These are phyloP conservation scores for Mrakia frigida DNA, from an alignment of 768 basidiomycete genomes.

Conservation along the genomic window DNA sequence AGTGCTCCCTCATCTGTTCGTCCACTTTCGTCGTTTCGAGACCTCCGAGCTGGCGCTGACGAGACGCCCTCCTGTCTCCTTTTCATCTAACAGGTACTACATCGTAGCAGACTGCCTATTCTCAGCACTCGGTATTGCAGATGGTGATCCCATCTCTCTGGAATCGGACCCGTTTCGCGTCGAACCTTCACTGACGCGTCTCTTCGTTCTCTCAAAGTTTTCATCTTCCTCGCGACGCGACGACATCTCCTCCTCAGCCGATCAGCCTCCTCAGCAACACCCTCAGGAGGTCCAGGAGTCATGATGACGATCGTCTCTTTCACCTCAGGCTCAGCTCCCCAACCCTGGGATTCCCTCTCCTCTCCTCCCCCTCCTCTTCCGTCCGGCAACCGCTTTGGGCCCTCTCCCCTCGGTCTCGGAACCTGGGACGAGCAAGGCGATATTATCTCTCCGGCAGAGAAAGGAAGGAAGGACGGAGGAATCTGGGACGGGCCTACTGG, in stretches of 20 bases:
- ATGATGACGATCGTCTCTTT: slow-evolving; percentile 1
- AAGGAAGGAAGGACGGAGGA: neutral
- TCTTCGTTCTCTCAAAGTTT: neutral
- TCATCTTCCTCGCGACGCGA: neutral
- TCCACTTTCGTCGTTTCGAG: neutral
- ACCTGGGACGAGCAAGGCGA: neutral
- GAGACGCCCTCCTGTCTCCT: neutral
- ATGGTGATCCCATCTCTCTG: neutral
- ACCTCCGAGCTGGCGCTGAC: too few relatives aligned
- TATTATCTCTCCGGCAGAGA: neutral
- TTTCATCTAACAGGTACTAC: neutral
- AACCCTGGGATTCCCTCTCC: neutral
- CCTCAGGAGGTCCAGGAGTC: neutral
- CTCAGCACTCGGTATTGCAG: neutral
- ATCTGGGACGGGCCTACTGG: neutral
- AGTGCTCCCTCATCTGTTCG: neutral
- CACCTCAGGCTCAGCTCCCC: neutral
- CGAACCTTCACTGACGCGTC: neutral
- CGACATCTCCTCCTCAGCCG: neutral
- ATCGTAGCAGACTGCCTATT: neutral
- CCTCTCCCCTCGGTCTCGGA: too few relatives aligned
- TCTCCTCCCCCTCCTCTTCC: neutral
- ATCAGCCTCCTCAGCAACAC: neutral
- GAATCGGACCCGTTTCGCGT: neutral
- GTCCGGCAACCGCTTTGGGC: too few relatives aligned